These are phyloP conservation scores for Beauveria caledonica DNA, from an alignment of 2,329 filamentous ascomycete species.

Conservation along the genomic window DNA sequence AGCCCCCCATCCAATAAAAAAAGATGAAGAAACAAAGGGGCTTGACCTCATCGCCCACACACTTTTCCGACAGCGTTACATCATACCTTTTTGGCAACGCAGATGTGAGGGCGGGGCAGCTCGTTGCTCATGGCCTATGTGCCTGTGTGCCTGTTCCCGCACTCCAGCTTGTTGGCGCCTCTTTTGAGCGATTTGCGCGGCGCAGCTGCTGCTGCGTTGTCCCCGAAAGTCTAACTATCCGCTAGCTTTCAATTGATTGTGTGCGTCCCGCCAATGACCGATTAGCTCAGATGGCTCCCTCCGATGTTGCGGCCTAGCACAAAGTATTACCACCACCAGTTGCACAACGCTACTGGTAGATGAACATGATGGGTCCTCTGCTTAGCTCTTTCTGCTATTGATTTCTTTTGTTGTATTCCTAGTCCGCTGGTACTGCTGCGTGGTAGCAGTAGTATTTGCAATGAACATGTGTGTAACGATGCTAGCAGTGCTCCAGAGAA, in stretches of 20 bases:
- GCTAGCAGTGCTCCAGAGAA: not conserved
- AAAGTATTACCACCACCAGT: not conserved
- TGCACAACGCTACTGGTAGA: not conserved
- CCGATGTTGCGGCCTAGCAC: not conserved
- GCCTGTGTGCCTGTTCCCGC: not conserved
- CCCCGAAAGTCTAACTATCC: constrained; percentile 6
- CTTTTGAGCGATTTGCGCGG: not conserved
- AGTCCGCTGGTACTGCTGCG: not conserved
- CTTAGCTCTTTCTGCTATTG: not conserved
- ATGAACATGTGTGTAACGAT: not conserved
- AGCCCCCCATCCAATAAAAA: not conserved
- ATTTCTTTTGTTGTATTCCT: not conserved
- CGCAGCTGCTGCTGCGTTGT: constrained; percentile 2
- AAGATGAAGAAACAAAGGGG: not conserved
- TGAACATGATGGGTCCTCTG: not conserved
- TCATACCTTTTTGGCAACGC: not conserved
- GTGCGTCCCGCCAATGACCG: not conserved
- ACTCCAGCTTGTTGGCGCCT: not conserved
- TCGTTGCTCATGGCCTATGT: not conserved
- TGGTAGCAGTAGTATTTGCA: not conserved
- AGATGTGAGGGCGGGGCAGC: not conserved
- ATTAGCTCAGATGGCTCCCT: constrained; percentile 1
- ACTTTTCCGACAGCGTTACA: not conserved
- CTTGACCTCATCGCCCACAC: not conserved
- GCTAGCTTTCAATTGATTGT: not conserved